Conservation (phyloP, 108 stramenopile genomes). For the Nitzschia sp. region DNA sequence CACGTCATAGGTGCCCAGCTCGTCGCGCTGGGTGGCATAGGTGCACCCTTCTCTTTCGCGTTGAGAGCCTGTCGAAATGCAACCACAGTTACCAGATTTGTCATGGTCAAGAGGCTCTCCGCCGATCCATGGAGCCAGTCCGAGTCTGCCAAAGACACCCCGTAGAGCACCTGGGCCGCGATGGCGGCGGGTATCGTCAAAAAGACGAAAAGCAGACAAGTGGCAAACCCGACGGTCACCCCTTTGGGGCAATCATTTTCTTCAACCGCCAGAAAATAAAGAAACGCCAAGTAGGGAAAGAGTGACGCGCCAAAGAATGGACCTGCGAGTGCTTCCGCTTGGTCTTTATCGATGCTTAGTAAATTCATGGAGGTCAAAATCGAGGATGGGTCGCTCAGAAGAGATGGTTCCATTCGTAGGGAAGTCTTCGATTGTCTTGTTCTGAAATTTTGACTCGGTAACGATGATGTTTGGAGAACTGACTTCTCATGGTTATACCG, state of each 20-base stretch:
- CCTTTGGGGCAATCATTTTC: conserved; percentile 88
- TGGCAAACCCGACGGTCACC: conserved; percentile 88
- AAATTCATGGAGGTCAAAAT: neutral
- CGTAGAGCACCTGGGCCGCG: conserved; percentile 78
- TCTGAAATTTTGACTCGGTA: no score
- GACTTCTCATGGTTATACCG: neutral
- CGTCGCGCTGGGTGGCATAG: conserved; percentile 55
- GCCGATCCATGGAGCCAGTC: conserved; percentile 95
- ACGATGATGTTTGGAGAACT: no score
- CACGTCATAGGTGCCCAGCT: conserved; percentile 72
- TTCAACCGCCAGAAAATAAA: conserved; percentile 79
- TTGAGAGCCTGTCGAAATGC: conserved; percentile 80
- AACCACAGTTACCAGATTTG: conserved; percentile 86
- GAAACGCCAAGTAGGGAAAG: conserved; percentile 91
- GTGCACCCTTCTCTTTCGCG: conserved; percentile 49
- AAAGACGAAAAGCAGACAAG: conserved; percentile 89
- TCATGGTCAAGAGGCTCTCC: conserved; percentile 85
- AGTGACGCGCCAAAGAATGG: conserved; percentile 90
- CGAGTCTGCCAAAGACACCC: conserved; percentile 87
- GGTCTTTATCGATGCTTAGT: conserved; percentile 36
- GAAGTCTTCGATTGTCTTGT: neutral
- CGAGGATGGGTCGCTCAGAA: neutral
- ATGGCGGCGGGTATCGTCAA: conserved; percentile 93
- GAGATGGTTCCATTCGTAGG: neutral
- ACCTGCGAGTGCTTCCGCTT: conserved; percentile 76